Evolutionary conservation across 176 grass and related monocot genomes (phyloP), one percentile per base, ranked within the genome.

Genomic region (Pharus latifolius): DNA sequence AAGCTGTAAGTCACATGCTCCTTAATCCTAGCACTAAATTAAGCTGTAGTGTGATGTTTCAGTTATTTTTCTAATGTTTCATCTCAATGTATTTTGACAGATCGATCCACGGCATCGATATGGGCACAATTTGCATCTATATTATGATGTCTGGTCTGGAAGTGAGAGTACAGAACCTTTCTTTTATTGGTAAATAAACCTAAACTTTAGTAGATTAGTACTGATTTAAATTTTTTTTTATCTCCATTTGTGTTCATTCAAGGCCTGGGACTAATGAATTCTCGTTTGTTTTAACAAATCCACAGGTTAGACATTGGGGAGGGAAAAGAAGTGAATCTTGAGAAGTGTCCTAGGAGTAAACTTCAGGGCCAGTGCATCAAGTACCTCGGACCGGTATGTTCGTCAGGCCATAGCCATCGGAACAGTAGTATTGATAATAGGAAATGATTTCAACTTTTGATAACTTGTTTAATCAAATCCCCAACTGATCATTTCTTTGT

Each of bases 31-130:
- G 64, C 17, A 46, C 27, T 76, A 56, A 74, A 80, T 28, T 32
- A 46, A 37, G 29, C 19, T 60, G 55, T 44, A 76, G 50, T 77
- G 57, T 61, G 60, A 81, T 60, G 62, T 38, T 56, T 26, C 66
- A 14, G 46, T 65, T 59, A 69, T 43, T 84, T 84, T 82, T 76
- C 55, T 56, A 34, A 83, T 57, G 6, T 15, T 69, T 46, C 37
- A 65, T 27, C 66, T 72, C 47, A 10, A 18, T 75, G 56, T 35
- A 30, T 41, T 50, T 79, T 65, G 76, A 25, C 90, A 99, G 96
- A 95, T 99, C 82, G 96, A 99, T 83, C 90, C 90, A 8, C 86
- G 96, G 29, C 96, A 99, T 79, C 85, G 96, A 73, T 99, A 99
- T 52, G 91, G 91, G 41, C 91, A 96, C 72, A 96, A 96, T 81